These are phyloP conservation scores for Pleurotus platypus DNA, from an alignment of 768 basidiomycete species.

Conservation along the genomic window DNA sequence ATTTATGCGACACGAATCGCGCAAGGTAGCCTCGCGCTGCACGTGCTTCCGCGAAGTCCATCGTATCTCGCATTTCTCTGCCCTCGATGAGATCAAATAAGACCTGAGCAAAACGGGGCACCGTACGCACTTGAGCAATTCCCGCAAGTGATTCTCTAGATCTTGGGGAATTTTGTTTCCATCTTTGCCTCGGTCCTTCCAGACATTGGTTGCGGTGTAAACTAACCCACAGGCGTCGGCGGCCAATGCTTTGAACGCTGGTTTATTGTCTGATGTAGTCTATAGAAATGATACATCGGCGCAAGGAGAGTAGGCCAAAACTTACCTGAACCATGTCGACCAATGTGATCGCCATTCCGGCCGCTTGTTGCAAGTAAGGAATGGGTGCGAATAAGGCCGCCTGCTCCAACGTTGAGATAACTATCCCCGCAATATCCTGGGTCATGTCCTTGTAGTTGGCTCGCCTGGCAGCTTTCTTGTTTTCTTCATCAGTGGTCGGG, in stretches of 20 bases:
- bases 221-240: constrained; percentile 21
- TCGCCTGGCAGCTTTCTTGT: too few relatives aligned
- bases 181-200: constrained; percentile 12
- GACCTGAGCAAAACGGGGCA: background rate
- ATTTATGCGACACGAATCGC: constrained; percentile 12
- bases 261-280: constrained; percentile 15
- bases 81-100: background rate
- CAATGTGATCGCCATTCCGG: constrained; percentile 14
- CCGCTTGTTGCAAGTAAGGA: constrained; percentile 20
- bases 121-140: constrained; percentile 14
- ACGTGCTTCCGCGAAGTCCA: constrained; percentile 15
- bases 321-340: constrained; percentile 16
- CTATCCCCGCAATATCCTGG: constrained; percentile 16
- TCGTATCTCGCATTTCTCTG: constrained; percentile 16
- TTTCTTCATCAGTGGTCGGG: too few relatives aligned
- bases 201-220: constrained; percentile 16
- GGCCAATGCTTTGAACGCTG: constrained; percentile 17
- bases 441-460: background rate
- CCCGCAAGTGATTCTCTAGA: constrained; percentile 13
- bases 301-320: background rate
- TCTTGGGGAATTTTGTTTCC: constrained; percentile 9
- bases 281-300: too few relatives aligned
- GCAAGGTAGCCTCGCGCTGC: constrained; percentile 8
- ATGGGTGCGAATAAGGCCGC: constrained; percentile 16
- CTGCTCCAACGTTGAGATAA: constrained; percentile 17